A percentile compares a stretch with the other conserved stretches of the same genome.
Evolutionary conservation across 108 stramenopile species (phyloP).

Genomic region (Bacterosira constricta): DNA sequence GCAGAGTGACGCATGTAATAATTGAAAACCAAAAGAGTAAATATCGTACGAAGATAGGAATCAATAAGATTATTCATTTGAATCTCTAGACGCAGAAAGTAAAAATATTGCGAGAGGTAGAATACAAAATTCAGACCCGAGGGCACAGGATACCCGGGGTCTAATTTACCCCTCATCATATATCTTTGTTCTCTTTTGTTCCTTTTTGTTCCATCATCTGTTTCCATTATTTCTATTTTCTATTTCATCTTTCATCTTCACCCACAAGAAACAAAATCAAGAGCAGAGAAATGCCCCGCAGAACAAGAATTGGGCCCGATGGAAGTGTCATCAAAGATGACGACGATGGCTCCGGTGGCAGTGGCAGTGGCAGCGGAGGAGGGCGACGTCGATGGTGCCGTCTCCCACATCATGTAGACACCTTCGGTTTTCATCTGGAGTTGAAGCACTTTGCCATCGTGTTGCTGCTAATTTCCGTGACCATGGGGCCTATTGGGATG

Average conservation of each 20-base stretch:
- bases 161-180: no score
- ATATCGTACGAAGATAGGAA: no score
- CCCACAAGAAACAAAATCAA: not conserved
- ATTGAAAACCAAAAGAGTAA: no score
- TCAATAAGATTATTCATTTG: no score
- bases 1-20: no score
- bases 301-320: slow-evolving; percentile 38
- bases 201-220: no score
- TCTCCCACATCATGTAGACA: slow-evolving; percentile 32
- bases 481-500: slow-evolving; percentile 38
- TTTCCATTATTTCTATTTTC: not conserved
- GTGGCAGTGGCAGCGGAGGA: slow-evolving; percentile 8
- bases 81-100: no score
- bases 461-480: slow-evolving; percentile 35
- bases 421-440: slow-evolving; percentile 50
- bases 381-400: slow-evolving; percentile 11
- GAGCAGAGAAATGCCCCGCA: slow-evolving; percentile 22
- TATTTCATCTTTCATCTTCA: not conserved
- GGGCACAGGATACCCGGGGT: no score
- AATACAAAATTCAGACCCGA: no score
- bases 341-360: slow-evolving; percentile 23
- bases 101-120: no score
- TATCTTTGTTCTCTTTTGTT: no score
- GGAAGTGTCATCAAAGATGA: slow-evolving; percentile 47
- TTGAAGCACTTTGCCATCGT: slow-evolving; percentile 44